Base-by-base conservation (phyloP, 2,329 filamentous ascomycete species). In the Cladosporium sp. region DNA sequence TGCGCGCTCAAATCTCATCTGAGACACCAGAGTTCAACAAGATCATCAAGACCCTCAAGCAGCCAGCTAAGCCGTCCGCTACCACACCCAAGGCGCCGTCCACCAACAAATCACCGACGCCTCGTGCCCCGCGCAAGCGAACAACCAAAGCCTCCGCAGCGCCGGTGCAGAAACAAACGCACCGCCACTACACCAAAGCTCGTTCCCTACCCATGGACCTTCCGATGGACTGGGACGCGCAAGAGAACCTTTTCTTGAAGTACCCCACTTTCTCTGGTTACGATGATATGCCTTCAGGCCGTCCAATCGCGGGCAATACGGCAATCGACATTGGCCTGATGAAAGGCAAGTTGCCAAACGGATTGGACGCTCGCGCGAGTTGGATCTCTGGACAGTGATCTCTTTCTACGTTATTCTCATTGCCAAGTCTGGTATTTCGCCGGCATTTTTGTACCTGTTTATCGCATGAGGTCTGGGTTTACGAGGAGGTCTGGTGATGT, bases 1-100 rank as follows among this genome's bases (percentile, higher is more conserved):
- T 97, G 51, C 87, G 83, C 66, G 93, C 94, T 0, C 94, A 99
- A 72, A 94, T 97, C 64, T 84, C 85, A 5, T 83, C 79, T 34
- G 80, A 85, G 55, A 89, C 95, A 40, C 75, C 82, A 25, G 92
- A 97, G 69, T 77, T 97, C 1, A 80, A 80, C 12, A 81, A 88
- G 0, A 86, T 96, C 39, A 73, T 95, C 63, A 88, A 83, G 61
- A 81, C 86, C 1, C 71, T 65, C 20, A 63, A 62, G 25, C 55
- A 59, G n/a, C 40, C 47, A 35, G 39, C 34, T 13, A 52, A 47
- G 39, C 57, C 22, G 32, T 24, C 35, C 34, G 40, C 25, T n/a
- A 20, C 24, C 19, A 53, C 47, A 28, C 47, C 32, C 7, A 56
- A 19, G 19, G 17, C 32, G 10, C 20, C 32, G 13, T 37, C 13